Evolutionary conservation across 768 basidiomycete species (phyloP).

Genomic region (Rhodocollybia butyracea): DNA sequence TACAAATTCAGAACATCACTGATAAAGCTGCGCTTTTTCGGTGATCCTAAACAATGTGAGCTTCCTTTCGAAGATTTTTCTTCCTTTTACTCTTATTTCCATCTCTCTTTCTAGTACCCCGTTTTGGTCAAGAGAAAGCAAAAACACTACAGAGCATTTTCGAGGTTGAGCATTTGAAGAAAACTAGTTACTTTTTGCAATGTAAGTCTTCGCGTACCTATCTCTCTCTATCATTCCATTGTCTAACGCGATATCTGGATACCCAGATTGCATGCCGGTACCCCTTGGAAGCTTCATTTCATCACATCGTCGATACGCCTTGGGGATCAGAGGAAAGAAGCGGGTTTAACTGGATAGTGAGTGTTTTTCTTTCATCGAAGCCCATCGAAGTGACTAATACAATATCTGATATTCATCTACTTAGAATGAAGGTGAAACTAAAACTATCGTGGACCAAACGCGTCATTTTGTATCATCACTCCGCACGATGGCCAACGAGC

Average conservation of each 20-base stretch:
- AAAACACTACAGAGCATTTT: conserved; percentile 28
- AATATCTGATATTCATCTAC: background rate
- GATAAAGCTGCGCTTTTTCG: conserved; percentile 46
- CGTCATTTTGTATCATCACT: conserved; percentile 45
- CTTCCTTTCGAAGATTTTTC: background rate
- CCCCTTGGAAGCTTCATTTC: conserved; percentile 51
- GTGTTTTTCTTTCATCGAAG: background rate
- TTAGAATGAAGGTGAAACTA: conserved; percentile 41
- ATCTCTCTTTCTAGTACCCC: conserved; percentile 40
- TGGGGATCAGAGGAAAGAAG: conserved; percentile 32
- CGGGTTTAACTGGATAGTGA: conserved; percentile 45
- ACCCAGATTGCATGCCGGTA: conserved; percentile 55
- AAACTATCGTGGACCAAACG: conserved; percentile 30
- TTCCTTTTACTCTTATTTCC: background rate
- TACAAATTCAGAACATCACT: conserved; percentile 32
- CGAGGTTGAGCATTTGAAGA: conserved; percentile 29
- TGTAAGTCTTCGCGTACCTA: conserved; percentile 31
- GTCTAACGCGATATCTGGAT: too few relatives aligned
- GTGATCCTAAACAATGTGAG: conserved; percentile 53
- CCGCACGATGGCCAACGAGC: conserved; percentile 54
- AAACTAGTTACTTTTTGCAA: conserved; percentile 37
- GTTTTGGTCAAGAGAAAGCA: conserved; percentile 42
- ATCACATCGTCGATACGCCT: conserved; percentile 35
- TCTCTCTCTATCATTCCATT: too few relatives aligned
- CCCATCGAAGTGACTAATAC: background rate